Base-by-base conservation (phyloP, 1,284 basidiomycete species). In the Kwoniella shivajii region DNA sequence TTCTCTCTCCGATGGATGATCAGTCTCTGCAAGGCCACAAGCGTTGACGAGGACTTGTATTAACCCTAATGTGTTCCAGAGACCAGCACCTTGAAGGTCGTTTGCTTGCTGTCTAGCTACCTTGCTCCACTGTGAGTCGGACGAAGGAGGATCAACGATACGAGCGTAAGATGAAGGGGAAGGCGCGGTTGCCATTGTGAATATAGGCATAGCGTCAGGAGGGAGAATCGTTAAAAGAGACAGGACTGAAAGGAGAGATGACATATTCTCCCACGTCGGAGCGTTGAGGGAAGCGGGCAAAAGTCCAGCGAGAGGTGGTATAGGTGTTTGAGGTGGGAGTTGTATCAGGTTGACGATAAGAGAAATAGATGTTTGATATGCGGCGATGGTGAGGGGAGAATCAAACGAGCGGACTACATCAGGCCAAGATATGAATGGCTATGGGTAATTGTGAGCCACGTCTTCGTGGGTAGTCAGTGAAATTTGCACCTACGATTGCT, bases 61-160 rank as follows among this genome's bases (percentile, higher is more conserved):
- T 33, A 98, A 80, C 65, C 96, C 93, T 16, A 94, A 80, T 10
- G 90, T 91, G 75, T 98, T 98, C 93, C 94, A 98, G 0, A 91
- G 87, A 65, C 90, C 72, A 11, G 74, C 89, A 2, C 85, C 86
- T 72, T 95, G 90, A 20, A 95, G 89, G 64, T 90, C 74, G 46
- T 61, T 67, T 6, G 73, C 72, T 87, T 41, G 88, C 85, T 16
- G 92, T 87, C 53, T 91, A 80, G 13, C 70, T 9, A 56, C 53
- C 56, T 71, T 72, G 62, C 64, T 68, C 61, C 67, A 66, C 10
- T 56, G 55, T 10, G 54, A 52, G 22, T 74, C 71, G 14, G 87
- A 84, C 73, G 91, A 88, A 88, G 29, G 90, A 84, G 74, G 73
- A 56, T 84, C 82, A 2, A 89, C 84, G 29, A 93, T 90, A 62